Base-by-base conservation (phyloP, 495 filamentous ascomycete genomes). In the Ascodesmis nigricans region DNA sequence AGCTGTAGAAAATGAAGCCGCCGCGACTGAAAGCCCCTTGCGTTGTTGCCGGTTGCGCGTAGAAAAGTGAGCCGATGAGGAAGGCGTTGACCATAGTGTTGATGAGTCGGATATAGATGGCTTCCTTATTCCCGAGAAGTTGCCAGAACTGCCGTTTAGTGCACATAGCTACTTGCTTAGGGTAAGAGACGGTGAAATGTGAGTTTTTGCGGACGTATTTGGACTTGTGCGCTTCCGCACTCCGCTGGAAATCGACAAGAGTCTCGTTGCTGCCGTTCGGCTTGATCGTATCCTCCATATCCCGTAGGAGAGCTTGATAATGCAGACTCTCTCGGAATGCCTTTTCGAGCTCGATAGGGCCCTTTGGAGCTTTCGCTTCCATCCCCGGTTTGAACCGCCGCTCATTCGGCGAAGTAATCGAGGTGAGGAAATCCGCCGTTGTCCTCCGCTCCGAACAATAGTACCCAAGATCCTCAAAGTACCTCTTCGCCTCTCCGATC, bases 1-100 rank as follows among this genome's bases (percentile, higher is more conserved):
- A 69, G 3, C 69, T 69, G 56, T 78, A 79, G 62, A 81, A 80
- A 8, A 69, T 47, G 7, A 70, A 62, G 46, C 76, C 75, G 5
- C 73, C 65, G 31, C 73, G 64, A 5, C 66, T 57, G 50, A 80
- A 82, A 2, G 73, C 69, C 20, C 75, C 74, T 19, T 57, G 60
- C 16, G 73, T 75, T 41, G 71, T 60, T 20, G 63, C 42, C 0
- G 73, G 56, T 25, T 6, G 23, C 6, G 23, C n/a, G n/a, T n/a
- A n/a, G n/a, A n/a, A n/a, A n/a, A n/a, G n/a, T n/a, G n/a, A n/a
- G n/a, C n/a, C n/a, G n/a, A n/a, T n/a, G n/a, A n/a, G n/a, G n/a
- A n/a, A n/a, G n/a, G n/a, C n/a, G n/a, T n/a, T n/a, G n/a, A n/a
- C n/a, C n/a, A n/a, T n/a, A n/a, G n/a, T n/a, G n/a, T n/a, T n/a